These are phyloP conservation scores for Pseudohyphozyma bogoriensis DNA, from an alignment of 768 basidiomycete genomes.

Conservation along the genomic window DNA sequence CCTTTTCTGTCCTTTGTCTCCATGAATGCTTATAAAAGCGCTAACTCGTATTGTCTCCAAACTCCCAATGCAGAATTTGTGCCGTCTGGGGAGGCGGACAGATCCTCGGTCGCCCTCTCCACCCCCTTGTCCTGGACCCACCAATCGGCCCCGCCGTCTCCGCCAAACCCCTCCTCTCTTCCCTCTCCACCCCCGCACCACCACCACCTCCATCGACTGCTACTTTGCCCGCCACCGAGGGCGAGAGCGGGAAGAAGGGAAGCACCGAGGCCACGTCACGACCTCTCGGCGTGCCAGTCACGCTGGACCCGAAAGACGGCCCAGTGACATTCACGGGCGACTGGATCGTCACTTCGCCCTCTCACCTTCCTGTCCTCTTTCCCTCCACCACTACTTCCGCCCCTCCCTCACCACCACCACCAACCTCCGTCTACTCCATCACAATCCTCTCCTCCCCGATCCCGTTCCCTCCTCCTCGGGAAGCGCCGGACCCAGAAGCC, in stretches of 20 bases:
- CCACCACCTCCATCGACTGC: not conserved
- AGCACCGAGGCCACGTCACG: too few relatives aligned
- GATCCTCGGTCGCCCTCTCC: conserved; percentile 38
- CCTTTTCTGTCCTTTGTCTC: not conserved
- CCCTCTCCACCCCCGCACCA: not conserved
- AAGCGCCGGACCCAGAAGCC: not conserved
- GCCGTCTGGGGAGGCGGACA: conserved; percentile 56
- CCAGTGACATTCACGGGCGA: conserved; percentile 19
- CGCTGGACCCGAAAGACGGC: conserved; percentile 2
- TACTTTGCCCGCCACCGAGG: not conserved
- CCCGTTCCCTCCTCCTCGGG: conserved; percentile 41
- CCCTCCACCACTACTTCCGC: conserved; percentile 4
- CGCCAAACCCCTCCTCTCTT: not conserved
- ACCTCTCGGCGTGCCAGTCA: conserved; percentile 21
- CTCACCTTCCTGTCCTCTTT: conserved; percentile 9
- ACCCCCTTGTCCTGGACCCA: conserved; percentile 3
- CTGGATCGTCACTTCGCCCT: conserved; percentile 18
- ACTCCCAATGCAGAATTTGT: conserved; percentile 51
- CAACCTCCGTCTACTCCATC: conserved; percentile 5
- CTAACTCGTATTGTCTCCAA: too few relatives aligned
- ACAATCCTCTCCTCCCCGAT: conserved; percentile 6
- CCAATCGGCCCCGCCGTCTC: conserved; percentile 4
- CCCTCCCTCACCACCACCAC: not conserved
- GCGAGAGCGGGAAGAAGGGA: too few relatives aligned
- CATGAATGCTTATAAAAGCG: conserved; percentile 34